Conservation (phyloP, 371 early-diverging fungal species). For the Dichotomocladium elegans region DNA sequence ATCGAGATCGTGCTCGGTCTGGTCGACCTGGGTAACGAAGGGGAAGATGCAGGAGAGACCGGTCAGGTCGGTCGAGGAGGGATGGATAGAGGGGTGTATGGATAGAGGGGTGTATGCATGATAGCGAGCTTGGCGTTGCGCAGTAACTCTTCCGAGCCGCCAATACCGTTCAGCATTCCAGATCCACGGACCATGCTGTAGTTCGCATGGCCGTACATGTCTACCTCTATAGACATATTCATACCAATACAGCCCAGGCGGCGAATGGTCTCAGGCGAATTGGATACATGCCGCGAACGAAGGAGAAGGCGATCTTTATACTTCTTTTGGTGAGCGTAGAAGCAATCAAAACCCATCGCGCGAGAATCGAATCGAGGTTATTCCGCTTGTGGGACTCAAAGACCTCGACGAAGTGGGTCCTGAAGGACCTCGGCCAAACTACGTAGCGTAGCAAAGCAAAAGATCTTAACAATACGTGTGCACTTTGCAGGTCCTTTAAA, state of each 20-base stretch:
- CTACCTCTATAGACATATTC: constrained; percentile 56
- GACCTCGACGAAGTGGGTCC: constrained; percentile 51
- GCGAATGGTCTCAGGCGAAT: constrained; percentile 51
- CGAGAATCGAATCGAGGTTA: constrained; percentile 51
- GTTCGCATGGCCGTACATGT: constrained; percentile 54
- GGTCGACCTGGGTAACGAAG: constrained; percentile 48
- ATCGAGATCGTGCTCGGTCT: constrained; percentile 54
- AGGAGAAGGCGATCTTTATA: constrained; percentile 38
- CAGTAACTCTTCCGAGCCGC: constrained; percentile 51
- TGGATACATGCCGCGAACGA: constrained; percentile 52
- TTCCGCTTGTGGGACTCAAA: constrained; percentile 48
- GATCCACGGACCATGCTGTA: constrained; percentile 51
- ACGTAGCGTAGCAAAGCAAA: no score
- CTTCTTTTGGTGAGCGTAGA: constrained; percentile 45
- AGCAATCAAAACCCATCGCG: constrained; percentile 48
- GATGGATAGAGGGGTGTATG: constrained; percentile 45
- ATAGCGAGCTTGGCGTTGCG: constrained; percentile 48
- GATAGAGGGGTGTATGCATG: constrained; percentile 57
- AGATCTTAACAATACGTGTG: no score
- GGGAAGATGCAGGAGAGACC: constrained; percentile 53
- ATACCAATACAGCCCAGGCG: constrained; percentile 52
- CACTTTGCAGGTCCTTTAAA: not conserved
- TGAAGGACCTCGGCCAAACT: constrained; percentile 49
- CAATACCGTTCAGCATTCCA: constrained; percentile 53
- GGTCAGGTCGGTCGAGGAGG: constrained; percentile 43